These are phyloP conservation scores for Misopates orontium DNA, from an alignment of 257 asterid genomes.

Conservation along the genomic window DNA sequence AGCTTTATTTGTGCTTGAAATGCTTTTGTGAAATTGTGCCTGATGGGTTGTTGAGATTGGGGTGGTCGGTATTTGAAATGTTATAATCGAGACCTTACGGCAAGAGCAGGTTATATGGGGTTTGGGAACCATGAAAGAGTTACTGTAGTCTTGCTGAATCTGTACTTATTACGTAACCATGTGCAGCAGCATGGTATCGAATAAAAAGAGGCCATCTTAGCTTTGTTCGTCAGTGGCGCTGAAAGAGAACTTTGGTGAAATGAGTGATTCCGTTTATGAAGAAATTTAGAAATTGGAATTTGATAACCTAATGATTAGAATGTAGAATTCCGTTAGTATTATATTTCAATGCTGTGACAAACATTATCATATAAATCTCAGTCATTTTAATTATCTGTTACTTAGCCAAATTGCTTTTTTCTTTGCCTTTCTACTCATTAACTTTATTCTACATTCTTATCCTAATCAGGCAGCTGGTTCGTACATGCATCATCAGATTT, in stretches of 20 bases:
- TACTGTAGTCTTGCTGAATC: too few species aligned
- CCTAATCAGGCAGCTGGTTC: conserved; percentile 60
- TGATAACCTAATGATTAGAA: not conserved
- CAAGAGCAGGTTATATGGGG: not conserved
- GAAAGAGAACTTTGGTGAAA: not conserved
- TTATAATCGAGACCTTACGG: not conserved
- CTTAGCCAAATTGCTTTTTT: not conserved
- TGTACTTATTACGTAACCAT: too few species aligned
- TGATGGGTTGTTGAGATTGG: conserved; percentile 4
- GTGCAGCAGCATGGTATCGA: too few species aligned
- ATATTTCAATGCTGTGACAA: not conserved
- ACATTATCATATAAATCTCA: not conserved
- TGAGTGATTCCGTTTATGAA: not conserved
- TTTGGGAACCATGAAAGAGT: not conserved
- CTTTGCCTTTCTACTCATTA: conserved; percentile 28
- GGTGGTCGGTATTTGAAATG: not conserved
- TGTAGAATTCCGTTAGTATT: not conserved
- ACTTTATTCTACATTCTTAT: conserved; percentile 14
- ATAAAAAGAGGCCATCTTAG: too few species aligned
- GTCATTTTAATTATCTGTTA: not conserved
- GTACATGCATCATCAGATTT: conserved; percentile 42
- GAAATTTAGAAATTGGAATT: not conserved
- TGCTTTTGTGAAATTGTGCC: not conserved
- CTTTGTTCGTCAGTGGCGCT: too few species aligned
- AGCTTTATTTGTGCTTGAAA: not conserved